phyloP scores from a whole-genome alignment of 768 basidiomycete species.

The Nidularia pulvinata region DNA sequence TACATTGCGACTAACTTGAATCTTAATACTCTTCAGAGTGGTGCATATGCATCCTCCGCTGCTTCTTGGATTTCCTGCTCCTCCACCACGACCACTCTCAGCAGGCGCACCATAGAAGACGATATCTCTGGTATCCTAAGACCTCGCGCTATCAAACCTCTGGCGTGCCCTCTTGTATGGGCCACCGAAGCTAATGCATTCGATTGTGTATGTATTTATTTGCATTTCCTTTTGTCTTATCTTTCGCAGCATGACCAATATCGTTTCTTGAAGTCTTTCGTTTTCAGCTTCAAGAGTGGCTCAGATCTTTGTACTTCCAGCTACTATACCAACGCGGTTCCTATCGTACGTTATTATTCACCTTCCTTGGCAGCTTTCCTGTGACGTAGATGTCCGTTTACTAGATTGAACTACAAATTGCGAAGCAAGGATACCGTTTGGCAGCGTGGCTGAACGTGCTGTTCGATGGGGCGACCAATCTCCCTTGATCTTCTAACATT shows the following conservation, averaged over 20 bases:
- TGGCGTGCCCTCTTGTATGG: slow-evolving; percentile 49
- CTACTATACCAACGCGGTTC: slow-evolving; percentile 33
- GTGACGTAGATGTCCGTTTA: neutral
- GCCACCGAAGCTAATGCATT: slow-evolving; percentile 41
- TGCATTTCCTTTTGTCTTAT: no score
- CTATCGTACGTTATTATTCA: slow-evolving; percentile 22
- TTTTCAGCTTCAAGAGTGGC: slow-evolving; percentile 36
- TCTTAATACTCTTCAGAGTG: slow-evolving; percentile 16
- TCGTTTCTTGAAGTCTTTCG: slow-evolving; percentile 27
- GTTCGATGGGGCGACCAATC: slow-evolving; percentile 35
- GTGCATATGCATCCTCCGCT: slow-evolving; percentile 23
- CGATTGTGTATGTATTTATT: slow-evolving; percentile 38
- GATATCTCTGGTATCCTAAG: slow-evolving; percentile 26
- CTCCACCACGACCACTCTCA: slow-evolving; percentile 21
- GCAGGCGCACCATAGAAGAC: slow-evolving; percentile 20
- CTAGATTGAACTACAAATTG: slow-evolving; percentile 43
- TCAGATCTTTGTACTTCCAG: slow-evolving; percentile 43
- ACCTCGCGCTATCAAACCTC: slow-evolving; percentile 29
- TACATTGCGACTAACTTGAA: no score
- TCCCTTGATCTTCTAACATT: slow-evolving; percentile 19
- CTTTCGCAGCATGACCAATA: no score
- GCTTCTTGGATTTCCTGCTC: slow-evolving; percentile 38
- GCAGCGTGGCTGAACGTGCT: slow-evolving; percentile 51
- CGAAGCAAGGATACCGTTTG: slow-evolving; percentile 45
- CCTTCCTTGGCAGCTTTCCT: neutral